Conservation (phyloP, 2,329 filamentous ascomycete species). For the Monilinia aucupariae region DNA sequence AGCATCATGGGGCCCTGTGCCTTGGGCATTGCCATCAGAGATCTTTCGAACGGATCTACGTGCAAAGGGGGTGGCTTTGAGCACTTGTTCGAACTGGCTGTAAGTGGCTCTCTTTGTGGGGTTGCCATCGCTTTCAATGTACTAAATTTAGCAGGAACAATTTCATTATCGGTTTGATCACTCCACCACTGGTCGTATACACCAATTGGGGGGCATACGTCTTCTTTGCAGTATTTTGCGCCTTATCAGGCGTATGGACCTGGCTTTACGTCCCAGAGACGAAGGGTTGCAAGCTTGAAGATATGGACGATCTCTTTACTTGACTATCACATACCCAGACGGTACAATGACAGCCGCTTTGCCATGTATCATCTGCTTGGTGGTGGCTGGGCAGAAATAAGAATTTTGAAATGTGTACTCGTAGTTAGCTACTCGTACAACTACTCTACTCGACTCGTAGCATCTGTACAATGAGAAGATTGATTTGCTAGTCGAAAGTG, state of each 20-base stretch:
- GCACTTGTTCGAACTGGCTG: constrained; percentile 59
- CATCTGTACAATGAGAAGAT: background rate
- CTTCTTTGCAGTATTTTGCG: constrained; percentile 48
- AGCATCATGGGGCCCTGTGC: constrained; percentile 20
- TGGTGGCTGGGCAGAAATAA: too few species aligned
- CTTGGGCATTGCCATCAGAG: constrained; percentile 45
- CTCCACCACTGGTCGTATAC: constrained; percentile 54
- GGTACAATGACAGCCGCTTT: background rate
- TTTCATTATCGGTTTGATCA: constrained; percentile 46
- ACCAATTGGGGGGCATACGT: constrained; percentile 52
- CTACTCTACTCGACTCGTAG: too few species aligned
- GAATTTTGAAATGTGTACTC: too few species aligned
- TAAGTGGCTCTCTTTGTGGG: background rate
- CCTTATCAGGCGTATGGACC: constrained; percentile 44
- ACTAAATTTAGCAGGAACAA: constrained; percentile 1
- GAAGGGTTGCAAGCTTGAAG: constrained; percentile 50
- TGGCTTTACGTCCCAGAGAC: constrained; percentile 43
- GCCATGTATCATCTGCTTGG: background rate
- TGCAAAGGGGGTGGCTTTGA: constrained; percentile 60
- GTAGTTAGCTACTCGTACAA: too few species aligned
- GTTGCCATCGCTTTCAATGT: too few species aligned
- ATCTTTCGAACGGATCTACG: constrained; percentile 56
- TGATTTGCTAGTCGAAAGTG: background rate
- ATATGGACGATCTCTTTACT: constrained; percentile 42
- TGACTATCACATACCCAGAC: background rate